phyloP scores from a whole-genome alignment of 2,329 filamentous ascomycete genomes.

The Colletotrichum graminicola region DNA sequence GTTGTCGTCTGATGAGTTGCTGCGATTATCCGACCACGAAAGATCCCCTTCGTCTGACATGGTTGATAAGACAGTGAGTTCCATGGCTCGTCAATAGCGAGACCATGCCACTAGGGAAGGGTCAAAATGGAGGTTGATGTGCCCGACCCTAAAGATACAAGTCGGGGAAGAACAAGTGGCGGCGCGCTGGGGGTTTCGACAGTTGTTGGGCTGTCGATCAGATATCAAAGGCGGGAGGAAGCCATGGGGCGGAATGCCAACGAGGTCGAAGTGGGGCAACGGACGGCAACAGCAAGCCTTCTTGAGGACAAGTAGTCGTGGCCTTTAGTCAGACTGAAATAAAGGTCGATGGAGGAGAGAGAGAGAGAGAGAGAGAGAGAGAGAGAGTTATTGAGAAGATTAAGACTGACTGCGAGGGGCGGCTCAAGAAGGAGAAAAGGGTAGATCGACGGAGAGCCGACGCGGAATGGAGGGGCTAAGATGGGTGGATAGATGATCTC shows the following conservation, averaged over 20 bases:
- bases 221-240: slow-evolving; percentile 28
- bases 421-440: slow-evolving; percentile 32
- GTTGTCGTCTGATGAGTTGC: slow-evolving; percentile 59
- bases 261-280: slow-evolving; percentile 22
- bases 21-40: slow-evolving; percentile 61
- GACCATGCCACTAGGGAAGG: slow-evolving; percentile 53
- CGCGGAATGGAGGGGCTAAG: slow-evolving; percentile 40
- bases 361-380: background rate
- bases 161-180: background rate
- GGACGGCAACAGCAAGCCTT: slow-evolving; percentile 4
- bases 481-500: slow-evolving; percentile 40
- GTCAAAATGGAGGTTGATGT: slow-evolving; percentile 18
- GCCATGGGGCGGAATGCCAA: slow-evolving; percentile 9
- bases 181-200: background rate
- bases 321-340: background rate
- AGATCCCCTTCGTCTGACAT: slow-evolving; percentile 57
- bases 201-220: slow-evolving; percentile 29
- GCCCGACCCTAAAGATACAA: slow-evolving; percentile 5
- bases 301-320: slow-evolving; percentile 5
- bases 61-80: slow-evolving; percentile 56
- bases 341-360: background rate
- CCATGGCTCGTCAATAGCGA: slow-evolving; percentile 62
- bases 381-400: slow-evolving; percentile 16
- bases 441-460: slow-evolving; percentile 32
- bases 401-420: slow-evolving; percentile 21